Conservation (phyloP, 148 eudicot genomes). For the Cornus controversa region DNA sequence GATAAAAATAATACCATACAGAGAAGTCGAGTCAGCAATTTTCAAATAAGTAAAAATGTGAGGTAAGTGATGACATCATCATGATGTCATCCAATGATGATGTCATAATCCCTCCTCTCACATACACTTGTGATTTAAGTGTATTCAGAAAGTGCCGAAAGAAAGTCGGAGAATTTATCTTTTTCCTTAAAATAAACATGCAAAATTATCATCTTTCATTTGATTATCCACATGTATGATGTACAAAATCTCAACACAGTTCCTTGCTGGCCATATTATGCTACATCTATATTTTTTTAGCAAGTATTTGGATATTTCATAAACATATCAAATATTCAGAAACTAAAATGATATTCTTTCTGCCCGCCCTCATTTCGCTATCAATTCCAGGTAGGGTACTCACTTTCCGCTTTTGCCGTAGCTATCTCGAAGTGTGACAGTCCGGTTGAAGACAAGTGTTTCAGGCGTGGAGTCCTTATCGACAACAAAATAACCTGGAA, state of each 20-base stretch:
- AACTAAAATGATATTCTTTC: background rate
- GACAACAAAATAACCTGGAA: slow-evolving; percentile 73
- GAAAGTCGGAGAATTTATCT: too few relatives aligned
- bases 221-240: background rate
- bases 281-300: background rate
- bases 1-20: too few relatives aligned
- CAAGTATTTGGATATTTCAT: background rate
- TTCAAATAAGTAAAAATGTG: too few relatives aligned
- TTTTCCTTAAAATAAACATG: background rate
- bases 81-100: too few relatives aligned
- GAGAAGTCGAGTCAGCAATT: too few relatives aligned
- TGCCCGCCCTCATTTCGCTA: background rate
- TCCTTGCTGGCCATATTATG: background rate
- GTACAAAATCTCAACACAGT: background rate
- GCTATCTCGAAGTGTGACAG: slow-evolving; percentile 73
- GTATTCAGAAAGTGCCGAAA: too few relatives aligned
- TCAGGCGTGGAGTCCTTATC: slow-evolving; percentile 72
- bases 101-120: too few relatives aligned
- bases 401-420: slow-evolving; percentile 50
- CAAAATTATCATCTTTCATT: background rate
- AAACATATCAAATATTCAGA: background rate
- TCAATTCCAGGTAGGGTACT: background rate
- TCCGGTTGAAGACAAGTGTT: slow-evolving; percentile 75
- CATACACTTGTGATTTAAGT: too few relatives aligned
- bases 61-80: too few relatives aligned